Conservation (phyloP, 441 rosid genomes). For the Bocquillonia castaneifolia region DNA sequence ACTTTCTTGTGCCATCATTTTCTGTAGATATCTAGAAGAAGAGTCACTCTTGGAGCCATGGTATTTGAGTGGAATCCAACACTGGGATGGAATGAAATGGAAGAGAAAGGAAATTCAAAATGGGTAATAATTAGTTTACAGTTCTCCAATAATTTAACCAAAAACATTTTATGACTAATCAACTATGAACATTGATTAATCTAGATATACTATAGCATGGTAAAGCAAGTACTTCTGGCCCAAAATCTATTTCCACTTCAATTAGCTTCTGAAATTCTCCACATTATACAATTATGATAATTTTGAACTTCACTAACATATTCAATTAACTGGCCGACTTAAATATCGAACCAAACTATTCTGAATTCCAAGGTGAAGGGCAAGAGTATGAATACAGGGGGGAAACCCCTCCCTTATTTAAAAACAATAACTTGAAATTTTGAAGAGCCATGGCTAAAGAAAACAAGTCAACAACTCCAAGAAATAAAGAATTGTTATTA, state of each 20-base stretch:
- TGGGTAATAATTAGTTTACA: not conserved
- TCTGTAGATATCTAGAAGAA: slow-evolving; percentile 48
- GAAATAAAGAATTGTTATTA: not conserved
- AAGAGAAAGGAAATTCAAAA: not conserved
- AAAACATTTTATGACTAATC: not conserved
- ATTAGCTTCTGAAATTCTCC: not conserved
- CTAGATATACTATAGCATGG: not conserved
- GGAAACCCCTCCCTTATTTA: not conserved
- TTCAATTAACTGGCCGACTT: not conserved
- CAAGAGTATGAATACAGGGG: not conserved
- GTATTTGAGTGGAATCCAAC: slow-evolving; percentile 70
- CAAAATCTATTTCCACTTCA: not conserved
- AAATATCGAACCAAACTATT: not conserved
- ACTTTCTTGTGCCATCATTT: slow-evolving; percentile 50
- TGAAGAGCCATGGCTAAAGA: not conserved
- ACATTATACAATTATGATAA: not conserved
- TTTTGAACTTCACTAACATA: not conserved
- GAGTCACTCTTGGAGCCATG: slow-evolving; percentile 63
- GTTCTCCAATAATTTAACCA: not conserved
- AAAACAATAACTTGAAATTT: not conserved
- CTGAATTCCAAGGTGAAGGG: not conserved
- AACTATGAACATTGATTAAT: not conserved
- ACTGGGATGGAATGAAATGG: slow-evolving; percentile 34
- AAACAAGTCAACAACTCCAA: not conserved
- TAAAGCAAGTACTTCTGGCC: not conserved